These are phyloP conservation scores for Epichloe sylvatica DNA, from an alignment of 2,329 filamentous ascomycete species.

Conservation along the genomic window DNA sequence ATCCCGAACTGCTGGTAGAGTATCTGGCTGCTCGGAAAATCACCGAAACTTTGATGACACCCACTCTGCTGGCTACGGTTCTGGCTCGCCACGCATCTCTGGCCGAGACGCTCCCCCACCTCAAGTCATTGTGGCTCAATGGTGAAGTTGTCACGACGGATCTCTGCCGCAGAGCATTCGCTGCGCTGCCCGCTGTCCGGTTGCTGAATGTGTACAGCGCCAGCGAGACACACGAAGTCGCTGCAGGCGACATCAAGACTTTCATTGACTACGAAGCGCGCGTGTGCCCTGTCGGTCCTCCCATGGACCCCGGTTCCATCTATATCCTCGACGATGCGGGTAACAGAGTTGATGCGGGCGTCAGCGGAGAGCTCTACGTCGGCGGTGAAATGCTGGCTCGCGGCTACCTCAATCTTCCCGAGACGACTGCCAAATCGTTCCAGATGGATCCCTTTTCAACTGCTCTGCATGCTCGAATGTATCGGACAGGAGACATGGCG, in stretches of 20 bases:
- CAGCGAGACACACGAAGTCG: slow-evolving; percentile 69
- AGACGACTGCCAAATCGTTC: slow-evolving; percentile 63
- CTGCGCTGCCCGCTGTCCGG: slow-evolving; percentile 52
- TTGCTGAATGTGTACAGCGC: slow-evolving; percentile 72
- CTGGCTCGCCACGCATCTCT: slow-evolving; percentile 56
- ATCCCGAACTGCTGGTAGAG: slow-evolving; percentile 60
- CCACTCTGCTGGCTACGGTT: slow-evolving; percentile 62
- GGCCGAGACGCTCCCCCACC: slow-evolving; percentile 45
- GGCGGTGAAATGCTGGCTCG: slow-evolving; percentile 61
- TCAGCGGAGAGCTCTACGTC: slow-evolving; percentile 59
- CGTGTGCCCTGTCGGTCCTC: slow-evolving; percentile 62
- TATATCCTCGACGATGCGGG: slow-evolving; percentile 61
- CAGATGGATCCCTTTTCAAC: slow-evolving; percentile 48
- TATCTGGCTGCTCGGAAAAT: slow-evolving; percentile 50
- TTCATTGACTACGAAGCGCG: slow-evolving; percentile 49
- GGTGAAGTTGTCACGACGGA: slow-evolving; percentile 73
- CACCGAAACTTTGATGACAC: slow-evolving; percentile 74
- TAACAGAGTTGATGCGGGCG: slow-evolving; percentile 46
- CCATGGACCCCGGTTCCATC: slow-evolving; percentile 51
- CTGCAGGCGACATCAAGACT: slow-evolving; percentile 58
- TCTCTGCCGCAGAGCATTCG: slow-evolving; percentile 52
- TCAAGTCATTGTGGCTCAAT: slow-evolving; percentile 65
- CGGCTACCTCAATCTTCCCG: slow-evolving; percentile 67
- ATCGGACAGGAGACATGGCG: slow-evolving; percentile 59
- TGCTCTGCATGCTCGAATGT: slow-evolving; percentile 51